Conservation (phyloP, 225 moss, liverwort and hornwort species). For the Polytrichum formosum region DNA sequence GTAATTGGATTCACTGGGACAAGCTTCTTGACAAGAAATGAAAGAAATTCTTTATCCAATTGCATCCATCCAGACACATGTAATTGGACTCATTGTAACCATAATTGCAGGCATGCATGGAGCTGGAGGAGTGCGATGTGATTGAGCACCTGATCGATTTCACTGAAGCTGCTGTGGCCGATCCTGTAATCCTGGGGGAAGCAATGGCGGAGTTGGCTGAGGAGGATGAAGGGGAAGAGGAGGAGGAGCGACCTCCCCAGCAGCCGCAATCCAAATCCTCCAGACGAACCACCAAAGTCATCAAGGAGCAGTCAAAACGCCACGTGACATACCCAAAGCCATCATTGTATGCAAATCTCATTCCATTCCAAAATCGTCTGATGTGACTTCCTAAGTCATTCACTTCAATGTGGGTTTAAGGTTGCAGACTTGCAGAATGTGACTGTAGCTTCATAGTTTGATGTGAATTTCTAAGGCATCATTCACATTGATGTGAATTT, state of each 20-base stretch:
- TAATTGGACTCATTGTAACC: too few relatives aligned
- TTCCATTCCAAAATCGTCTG: background rate
- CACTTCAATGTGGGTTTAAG: too few relatives aligned
- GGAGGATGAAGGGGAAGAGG: conserved; percentile 22
- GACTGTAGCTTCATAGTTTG: too few relatives aligned
- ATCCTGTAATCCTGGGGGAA: conserved; percentile 36
- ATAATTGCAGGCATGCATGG: conserved; percentile 48
- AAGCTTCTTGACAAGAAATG: too few relatives aligned
- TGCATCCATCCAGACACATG: too few relatives aligned
- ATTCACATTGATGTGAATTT: too few relatives aligned
- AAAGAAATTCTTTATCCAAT: too few relatives aligned
- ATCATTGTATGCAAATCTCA: conserved; percentile 32
- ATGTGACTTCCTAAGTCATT: too few relatives aligned
- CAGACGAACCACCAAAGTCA: conserved; percentile 15
- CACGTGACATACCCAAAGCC: conserved; percentile 31
- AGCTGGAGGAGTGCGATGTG: conserved; percentile 67
- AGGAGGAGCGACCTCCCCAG: background rate
- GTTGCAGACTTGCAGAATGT: too few relatives aligned
- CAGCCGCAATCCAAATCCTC: conserved; percentile 9
- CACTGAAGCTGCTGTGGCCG: conserved; percentile 59
- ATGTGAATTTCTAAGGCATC: too few relatives aligned
- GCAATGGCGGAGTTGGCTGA: conserved; percentile 39
- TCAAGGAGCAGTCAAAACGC: conserved; percentile 34
- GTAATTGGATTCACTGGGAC: too few relatives aligned
- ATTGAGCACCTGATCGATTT: conserved; percentile 87